These are phyloP conservation scores for Guyanaporus albipodus DNA, from an alignment of 768 basidiomycete species.

Conservation along the genomic window DNA sequence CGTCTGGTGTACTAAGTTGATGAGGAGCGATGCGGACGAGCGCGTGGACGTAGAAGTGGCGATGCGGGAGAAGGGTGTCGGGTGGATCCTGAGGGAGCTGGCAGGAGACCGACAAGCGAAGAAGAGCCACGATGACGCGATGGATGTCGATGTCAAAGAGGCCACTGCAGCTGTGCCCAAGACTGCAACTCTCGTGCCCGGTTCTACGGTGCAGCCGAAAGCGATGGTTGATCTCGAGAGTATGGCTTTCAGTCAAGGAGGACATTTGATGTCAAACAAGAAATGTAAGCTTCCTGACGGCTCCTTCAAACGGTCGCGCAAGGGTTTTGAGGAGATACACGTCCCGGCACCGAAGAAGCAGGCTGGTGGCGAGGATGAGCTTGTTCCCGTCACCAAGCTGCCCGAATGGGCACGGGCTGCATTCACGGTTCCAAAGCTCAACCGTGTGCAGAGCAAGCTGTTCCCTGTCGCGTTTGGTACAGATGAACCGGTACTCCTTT, in stretches of 20 bases:
- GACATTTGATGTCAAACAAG: conserved; percentile 97
- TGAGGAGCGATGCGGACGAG: conserved; percentile 84
- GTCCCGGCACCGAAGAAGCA: conserved; percentile 90
- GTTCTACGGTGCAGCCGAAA: conserved; percentile 83
- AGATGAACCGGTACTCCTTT: conserved; percentile 91
- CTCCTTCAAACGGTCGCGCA: conserved; percentile 93
- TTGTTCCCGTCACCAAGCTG: conserved; percentile 66
- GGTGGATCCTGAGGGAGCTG: conserved; percentile 91
- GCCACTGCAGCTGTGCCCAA: conserved; percentile 53
- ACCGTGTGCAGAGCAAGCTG: conserved; percentile 89
- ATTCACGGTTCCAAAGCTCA: conserved; percentile 78
- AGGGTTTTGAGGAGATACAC: conserved; percentile 98
- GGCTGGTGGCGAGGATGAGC: conserved; percentile 55
- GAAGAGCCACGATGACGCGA: conserved; percentile 49
- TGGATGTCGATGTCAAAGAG: conserved; percentile 72
- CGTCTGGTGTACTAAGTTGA: conserved; percentile 97
- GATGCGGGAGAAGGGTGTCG: conserved; percentile 96
- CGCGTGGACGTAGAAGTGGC: conserved; percentile 93
- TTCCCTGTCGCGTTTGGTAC: conserved; percentile 92
- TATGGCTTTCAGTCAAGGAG: conserved; percentile 96
- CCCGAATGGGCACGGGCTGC: conserved; percentile 87
- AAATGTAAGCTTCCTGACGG: conserved; percentile 97
- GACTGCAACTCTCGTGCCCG: conserved; percentile 84
- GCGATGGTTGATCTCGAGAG: conserved; percentile 83
- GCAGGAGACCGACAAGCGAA: conserved; percentile 74